Evolutionary conservation across 140 eudicot species (phyloP).

Genomic region (Ambrosia hybrid): DNA sequence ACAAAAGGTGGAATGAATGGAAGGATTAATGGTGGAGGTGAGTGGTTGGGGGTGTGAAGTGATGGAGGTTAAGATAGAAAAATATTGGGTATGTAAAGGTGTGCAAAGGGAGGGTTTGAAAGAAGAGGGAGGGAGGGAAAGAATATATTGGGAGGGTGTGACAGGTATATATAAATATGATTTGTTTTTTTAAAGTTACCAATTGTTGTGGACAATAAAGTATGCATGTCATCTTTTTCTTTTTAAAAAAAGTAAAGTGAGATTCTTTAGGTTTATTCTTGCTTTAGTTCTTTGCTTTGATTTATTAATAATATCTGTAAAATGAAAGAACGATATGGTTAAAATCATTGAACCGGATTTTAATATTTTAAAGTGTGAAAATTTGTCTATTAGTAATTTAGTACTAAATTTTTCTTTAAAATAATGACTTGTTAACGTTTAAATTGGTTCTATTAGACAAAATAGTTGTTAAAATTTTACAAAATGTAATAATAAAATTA

Average conservation of each 20-base stretch:
- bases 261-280: not conserved
- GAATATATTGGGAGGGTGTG: conserved; percentile 23
- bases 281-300: not conserved
- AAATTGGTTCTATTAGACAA: too few relatives aligned
- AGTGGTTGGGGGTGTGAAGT: conserved; percentile 40
- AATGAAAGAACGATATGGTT: too few relatives aligned
- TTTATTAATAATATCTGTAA: not conserved
- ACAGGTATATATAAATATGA: conserved; percentile 12
- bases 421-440: too few relatives aligned
- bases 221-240: conserved; percentile 16
- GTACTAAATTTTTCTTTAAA: too few relatives aligned
- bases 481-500: too few relatives aligned
- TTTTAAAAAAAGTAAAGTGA: conserved; percentile 13
- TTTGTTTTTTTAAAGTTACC: conserved; percentile 15
- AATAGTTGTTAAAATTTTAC: too few relatives aligned
- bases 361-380: too few relatives aligned
- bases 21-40: conserved; percentile 32
- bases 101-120: conserved; percentile 24
- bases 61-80: conserved; percentile 14
- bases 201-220: not conserved
- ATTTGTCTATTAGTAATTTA: too few relatives aligned
- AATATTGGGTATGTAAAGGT: conserved; percentile 1
- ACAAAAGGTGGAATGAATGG: conserved; percentile 1
- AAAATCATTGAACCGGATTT: too few relatives aligned
- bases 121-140: conserved; percentile 44